Conservation (phyloP, 495 filamentous ascomycete genomes). For the Aspergillus sclerotioniger region DNA sequence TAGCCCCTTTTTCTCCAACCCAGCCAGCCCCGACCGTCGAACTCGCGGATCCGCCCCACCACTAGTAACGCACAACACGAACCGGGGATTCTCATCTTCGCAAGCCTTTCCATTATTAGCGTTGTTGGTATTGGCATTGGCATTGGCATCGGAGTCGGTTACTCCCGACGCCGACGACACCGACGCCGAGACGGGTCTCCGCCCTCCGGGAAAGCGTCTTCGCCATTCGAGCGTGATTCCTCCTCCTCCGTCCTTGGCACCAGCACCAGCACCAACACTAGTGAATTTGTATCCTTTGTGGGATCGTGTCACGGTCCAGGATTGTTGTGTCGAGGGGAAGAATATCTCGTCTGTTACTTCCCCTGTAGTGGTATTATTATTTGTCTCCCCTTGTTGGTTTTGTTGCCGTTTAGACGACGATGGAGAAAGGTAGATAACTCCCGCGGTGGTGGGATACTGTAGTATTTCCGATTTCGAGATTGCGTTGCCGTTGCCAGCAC, state of each 20-base stretch:
- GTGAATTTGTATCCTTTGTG: background rate
- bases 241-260: background rate
- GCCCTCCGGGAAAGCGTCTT: too few species aligned
- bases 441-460: constrained; percentile 7
- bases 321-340: background rate
- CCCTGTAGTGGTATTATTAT: too few species aligned
- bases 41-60: background rate
- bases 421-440: constrained; percentile 9
- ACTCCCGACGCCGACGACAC: background rate
- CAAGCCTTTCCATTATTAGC: background rate
- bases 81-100: background rate
- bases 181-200: background rate
- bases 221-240: background rate
- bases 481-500: background rate
- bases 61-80: background rate
- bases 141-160: background rate
- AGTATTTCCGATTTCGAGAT: background rate
- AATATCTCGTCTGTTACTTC: background rate
- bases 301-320: background rate
- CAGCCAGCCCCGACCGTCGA: constrained; percentile 18
- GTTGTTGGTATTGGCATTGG: background rate
- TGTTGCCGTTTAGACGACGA: background rate
- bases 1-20: constrained; percentile 16
- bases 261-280: background rate
- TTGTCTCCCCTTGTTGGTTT: background rate